Conservation (phyloP, 2,329 filamentous ascomycete genomes). For the Cladosporium phlei region DNA sequence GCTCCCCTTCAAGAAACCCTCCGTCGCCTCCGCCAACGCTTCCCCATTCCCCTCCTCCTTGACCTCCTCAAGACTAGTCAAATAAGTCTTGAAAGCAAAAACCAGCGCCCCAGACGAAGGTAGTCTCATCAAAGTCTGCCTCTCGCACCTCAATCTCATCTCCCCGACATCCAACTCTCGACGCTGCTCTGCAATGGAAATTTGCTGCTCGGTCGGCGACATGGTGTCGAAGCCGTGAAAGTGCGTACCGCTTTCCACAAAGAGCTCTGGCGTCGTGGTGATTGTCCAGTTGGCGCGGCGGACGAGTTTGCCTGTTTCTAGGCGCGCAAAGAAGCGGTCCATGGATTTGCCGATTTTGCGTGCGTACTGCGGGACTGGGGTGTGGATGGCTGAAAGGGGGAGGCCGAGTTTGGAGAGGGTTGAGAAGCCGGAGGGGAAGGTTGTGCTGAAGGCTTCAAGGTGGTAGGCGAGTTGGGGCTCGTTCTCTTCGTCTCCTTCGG, state of each 20-base stretch:
- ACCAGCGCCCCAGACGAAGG: slow-evolving; percentile 51
- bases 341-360: slow-evolving; percentile 55
- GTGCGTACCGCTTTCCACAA: slow-evolving; percentile 40
- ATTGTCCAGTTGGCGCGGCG: slow-evolving; percentile 53
- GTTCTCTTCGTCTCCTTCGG: slow-evolving; percentile 55
- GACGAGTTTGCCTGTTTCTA: slow-evolving; percentile 53
- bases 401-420: slow-evolving; percentile 51
- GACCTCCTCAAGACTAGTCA: slow-evolving; percentile 52
- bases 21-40: slow-evolving; percentile 53
- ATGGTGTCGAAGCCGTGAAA: slow-evolving; percentile 23
- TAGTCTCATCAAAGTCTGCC: slow-evolving; percentile 58
- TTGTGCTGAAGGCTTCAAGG: slow-evolving; percentile 53
- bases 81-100: slow-evolving; percentile 61
- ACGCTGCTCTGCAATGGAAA: background rate
- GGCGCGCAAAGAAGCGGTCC: slow-evolving; percentile 56
- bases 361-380: slow-evolving; percentile 54
- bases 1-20: slow-evolving; percentile 54
- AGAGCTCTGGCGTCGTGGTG: slow-evolving; percentile 39
- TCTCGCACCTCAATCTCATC: slow-evolving; percentile 49
- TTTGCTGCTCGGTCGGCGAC: background rate
- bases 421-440: slow-evolving; percentile 57
- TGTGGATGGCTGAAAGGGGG: slow-evolving; percentile 52
- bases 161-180: slow-evolving; percentile 19
- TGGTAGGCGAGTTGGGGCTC: slow-evolving; percentile 48
- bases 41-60: slow-evolving; percentile 54